phyloP scores from a whole-genome alignment of 2,329 filamentous ascomycete genomes.

The Nemania diffusa region DNA sequence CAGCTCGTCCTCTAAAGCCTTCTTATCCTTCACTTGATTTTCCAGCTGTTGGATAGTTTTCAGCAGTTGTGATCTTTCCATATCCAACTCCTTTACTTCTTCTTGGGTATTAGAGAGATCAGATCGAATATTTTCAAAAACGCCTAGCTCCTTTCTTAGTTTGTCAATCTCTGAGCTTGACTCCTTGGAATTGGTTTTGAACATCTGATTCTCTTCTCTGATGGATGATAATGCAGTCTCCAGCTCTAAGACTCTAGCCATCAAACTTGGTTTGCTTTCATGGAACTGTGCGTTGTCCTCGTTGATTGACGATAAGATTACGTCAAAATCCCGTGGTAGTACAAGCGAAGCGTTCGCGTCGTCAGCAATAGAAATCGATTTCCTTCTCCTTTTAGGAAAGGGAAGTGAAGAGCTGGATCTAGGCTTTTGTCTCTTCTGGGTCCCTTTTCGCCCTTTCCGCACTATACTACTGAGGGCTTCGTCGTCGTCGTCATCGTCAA shows the following conservation, averaged over 20 bases:
- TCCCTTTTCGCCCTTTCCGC: neutral
- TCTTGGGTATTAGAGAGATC: neutral
- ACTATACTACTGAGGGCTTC: too few relatives aligned
- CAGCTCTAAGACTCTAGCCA: too few relatives aligned
- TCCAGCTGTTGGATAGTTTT: neutral
- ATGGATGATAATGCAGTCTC: too few relatives aligned
- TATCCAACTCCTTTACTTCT: neutral
- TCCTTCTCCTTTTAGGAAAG: neutral
- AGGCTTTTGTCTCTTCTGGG: neutral
- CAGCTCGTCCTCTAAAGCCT: neutral
- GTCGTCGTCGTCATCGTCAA: conserved; percentile 5
- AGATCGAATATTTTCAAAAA: neutral
- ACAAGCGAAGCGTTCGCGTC: neutral
- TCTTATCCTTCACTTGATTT: neutral
- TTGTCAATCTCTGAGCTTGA: neutral
- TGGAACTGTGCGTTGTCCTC: too few relatives aligned
- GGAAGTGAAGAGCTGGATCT: neutral
- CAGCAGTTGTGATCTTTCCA: neutral
- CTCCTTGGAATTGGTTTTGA: too few relatives aligned
- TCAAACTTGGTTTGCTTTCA: too few relatives aligned
- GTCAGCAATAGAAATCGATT: neutral
- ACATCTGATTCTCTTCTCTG: too few relatives aligned
- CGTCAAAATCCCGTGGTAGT: too few relatives aligned
- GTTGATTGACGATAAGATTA: too few relatives aligned
- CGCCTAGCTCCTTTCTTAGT: neutral